Base-by-base conservation (phyloP, 1,139 yeast genomes). In the Torulaspora pretoriensis region DNA sequence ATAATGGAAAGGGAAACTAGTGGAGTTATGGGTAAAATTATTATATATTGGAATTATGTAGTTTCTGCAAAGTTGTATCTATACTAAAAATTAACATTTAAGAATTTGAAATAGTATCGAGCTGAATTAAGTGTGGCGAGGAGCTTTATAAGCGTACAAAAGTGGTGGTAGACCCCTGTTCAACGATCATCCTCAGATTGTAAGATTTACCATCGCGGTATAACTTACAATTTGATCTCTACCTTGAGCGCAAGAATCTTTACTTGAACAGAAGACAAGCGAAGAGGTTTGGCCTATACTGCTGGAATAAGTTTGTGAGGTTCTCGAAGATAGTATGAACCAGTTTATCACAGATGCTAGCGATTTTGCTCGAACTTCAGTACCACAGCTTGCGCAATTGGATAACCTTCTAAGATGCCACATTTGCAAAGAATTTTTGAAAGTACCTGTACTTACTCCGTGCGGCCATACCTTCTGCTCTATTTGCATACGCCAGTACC, bases 381-480 rank as follows among this genome's bases (percentile, higher is more conserved):
- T 82, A 4, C 89, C 95, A 5, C 67, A 64, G 22, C 61, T 89
- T 8, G 58, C 73, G 2, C 81, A 76, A 40, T 67, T 90, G 5
- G 97, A 90, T 52, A 72, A 85, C 2, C 70, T 83, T 13, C 71
- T 89, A 46, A 65, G 96, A 58, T 92, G 98, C 59, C 89, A 83
- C 56, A 84, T 92, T n/a, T 92, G 98, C 63, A 88, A 90, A 60
- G 97, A 89, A 49, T 79, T 83, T 52, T 71, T 86, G 49, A 73
- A 69, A 36, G 90, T 94, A 0, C 97, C 98, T 1, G 89, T 88
- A 44, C 69, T 85, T 35, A 86, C 97, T 1, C 75, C 83, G 5
- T 90, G 97, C 68, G 83, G 86, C 38, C 97, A 92, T 62, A 83
- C 94, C 0, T 92, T 89, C 61, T 92, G 98, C 63, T 88, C 96